Base-by-base conservation (phyloP, 371 early-diverging fungal species). In the Rhizopus delemar region DNA sequence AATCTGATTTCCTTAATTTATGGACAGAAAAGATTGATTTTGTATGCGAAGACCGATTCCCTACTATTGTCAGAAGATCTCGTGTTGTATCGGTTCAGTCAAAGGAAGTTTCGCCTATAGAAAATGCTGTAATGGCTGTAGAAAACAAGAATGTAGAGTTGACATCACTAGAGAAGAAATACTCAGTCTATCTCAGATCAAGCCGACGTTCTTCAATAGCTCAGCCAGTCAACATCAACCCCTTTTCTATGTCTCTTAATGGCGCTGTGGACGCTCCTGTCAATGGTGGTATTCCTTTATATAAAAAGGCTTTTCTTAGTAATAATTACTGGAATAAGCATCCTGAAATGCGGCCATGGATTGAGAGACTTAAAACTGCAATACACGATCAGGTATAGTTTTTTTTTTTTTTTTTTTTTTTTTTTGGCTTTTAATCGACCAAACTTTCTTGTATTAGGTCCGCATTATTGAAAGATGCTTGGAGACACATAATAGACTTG, bases 241-340 rank as follows among this genome's bases (percentile, higher is more conserved):
- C 87, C 5, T 88, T 93, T 51, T 87, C 90, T 0, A 90, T 93
- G 91, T 82, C 89, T 2, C 65, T 93, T 28, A 91, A 90, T 62
- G 92, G 93, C 13, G 88, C 90, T 6, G 87, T 93, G 0, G 92
- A 93, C 77, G 92, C 93, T 5, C 90, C 92, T 31, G 91, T 93
- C 3, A 93, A 93, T 69, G 93, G 93, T 31, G 93, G 93, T 45
- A 78, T 93, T 4, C 82, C 86, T 29, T 83, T 91, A 77, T 93
- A 91, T 61, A 76, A 81, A 56, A 77, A 76, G 36, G 90, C 92
- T 0, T 93, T 93, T 61, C 69, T 91, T 45, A 74, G 70, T 2
- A 61, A 75, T 45, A 72, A 73, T 22, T 79, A 76, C 49, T 68
- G 71, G 62, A 60, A 66, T 11, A 59, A 75, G 11, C 68, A 85